Conservation (phyloP, 2,329 filamentous ascomycete species). For the Penicillium sp. region DNA sequence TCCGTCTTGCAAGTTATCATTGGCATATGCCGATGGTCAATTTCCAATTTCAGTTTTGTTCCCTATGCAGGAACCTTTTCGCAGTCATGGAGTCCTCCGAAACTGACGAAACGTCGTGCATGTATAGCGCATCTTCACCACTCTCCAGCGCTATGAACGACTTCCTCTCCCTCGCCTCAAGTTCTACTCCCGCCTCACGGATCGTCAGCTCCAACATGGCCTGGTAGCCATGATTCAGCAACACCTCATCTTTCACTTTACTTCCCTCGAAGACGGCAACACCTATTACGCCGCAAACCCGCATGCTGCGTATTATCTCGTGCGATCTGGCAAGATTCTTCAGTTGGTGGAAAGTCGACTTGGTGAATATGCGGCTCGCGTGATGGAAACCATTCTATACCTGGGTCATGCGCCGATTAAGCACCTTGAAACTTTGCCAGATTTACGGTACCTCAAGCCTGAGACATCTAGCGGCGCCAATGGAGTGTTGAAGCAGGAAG, state of each 20-base stretch:
- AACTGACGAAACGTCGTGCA: constrained; percentile 7
- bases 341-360: constrained; percentile 67
- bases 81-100: background rate
- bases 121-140: constrained; percentile 71
- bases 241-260: constrained; percentile 71
- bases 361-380: constrained; percentile 65
- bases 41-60: too few relatives aligned
- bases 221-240: constrained; percentile 83
- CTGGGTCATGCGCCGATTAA: constrained; percentile 64
- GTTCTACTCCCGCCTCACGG: constrained; percentile 64
- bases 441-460: constrained; percentile 23
- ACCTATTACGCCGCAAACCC: constrained; percentile 82
- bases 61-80: too few relatives aligned
- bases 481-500: constrained; percentile 18
- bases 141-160: constrained; percentile 72
- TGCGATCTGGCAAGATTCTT: constrained; percentile 75
- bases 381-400: constrained; percentile 68
- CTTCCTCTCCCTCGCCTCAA: constrained; percentile 64
- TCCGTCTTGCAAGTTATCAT: too few relatives aligned
- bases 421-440: constrained; percentile 40
- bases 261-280: constrained; percentile 54
- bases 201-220: constrained; percentile 72
- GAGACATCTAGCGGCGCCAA: constrained; percentile 22
- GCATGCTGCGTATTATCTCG: constrained; percentile 71
- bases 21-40: background rate